Base-by-base conservation (phyloP, 179 eudicot genomes). In the Carnegiea gigantea region DNA sequence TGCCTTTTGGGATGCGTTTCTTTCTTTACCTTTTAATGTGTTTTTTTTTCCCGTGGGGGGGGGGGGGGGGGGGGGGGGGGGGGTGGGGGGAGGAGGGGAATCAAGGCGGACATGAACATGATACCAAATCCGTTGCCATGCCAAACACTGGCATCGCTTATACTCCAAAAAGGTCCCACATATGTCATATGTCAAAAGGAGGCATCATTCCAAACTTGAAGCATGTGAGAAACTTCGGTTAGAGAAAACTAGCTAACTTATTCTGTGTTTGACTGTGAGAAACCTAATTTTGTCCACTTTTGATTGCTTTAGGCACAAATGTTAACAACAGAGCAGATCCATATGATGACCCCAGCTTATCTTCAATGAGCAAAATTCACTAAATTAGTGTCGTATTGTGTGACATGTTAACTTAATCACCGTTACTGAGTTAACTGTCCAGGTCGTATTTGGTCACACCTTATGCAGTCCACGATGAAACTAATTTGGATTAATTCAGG, bases 141-240 rank as follows among this genome's bases (percentile, higher is more conserved):
- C 81, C 81, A 17, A 79, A 85, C 81, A 51, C 79, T 62, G 60
- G 26, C 83, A 82, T 85, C 73, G 78, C 85, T 85, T 76, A 30
- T 76, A 82, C 87, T 82, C 85, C 83, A 85, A 82, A 60, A 24
- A 48, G 84, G 87, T 60, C 83, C 85, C 81, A 64, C 80, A 38
- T 18, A 14, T 48, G 70, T 79, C 87, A 82, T 75, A 76, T 79
- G 71, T 68, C 75, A 59, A 85, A 79, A 75, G 75, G 80, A 54
- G 53, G 23, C 43, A 82, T 71, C 82, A 75, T 57, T 75, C 78
- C 80, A 59, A 77, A 57, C 79, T 74, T 78, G 73, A 82, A 78
- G 79, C 84, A 82, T 77, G 83, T 49, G 18, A 30, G 65, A 81
- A 51, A 51, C 53, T 48, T 75, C 62, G 18, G 72, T 44, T 40